Evolutionary conservation across 495 filamentous ascomycete genomes (phyloP), one percentile per base, ranked within the genome.

Genomic region (Tetracladium setigerum): DNA sequence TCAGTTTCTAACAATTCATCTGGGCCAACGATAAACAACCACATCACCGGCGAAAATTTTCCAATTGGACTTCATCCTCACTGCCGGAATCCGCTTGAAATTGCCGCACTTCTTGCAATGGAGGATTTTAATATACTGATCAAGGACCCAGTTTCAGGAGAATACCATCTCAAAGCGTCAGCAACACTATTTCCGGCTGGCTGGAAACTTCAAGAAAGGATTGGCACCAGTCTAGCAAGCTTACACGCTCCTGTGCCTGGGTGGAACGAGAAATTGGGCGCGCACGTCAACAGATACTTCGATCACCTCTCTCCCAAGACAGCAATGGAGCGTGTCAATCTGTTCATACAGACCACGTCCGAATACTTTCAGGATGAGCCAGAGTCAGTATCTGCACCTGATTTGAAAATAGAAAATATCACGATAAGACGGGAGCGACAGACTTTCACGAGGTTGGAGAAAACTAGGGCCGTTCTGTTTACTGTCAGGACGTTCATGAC

Each of bases 101-200:
- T 73, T 13, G 76, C 74, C n/a, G 77, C 76, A 6, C 61, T 71
- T 46, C 59, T 79, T 22, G 69, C 71, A 14, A 77, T 76, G 73
- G 76, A 79, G 56, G 77, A 79, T 50, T 62, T 81, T 38, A 79
- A 71, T 48, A 62, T 81, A 38, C 37, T 81, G 34, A 64, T 72
- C 60, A 68, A 68, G 50, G 72, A 77, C 34, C 61, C 62, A 24
- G 63, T 73, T 46, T 73, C 76, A 44, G 56, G 56, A 9, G 56
- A 59, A 22, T 71, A 73, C 41, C 55, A 22, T 50, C 74, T 76
- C 9, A 62, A 67, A n/a, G 77, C 75, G 17, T 78, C 74, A 46
- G 76, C 76, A 18, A 81, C 71, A 36, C 61, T 78, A 5, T 78
- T 77, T 47, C 77, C 77, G 0, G 71, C 73, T 1, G 77, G 76